Evolutionary conservation across 768 basidiomycete species (phyloP).

Genomic region (Lactarius psammicola): DNA sequence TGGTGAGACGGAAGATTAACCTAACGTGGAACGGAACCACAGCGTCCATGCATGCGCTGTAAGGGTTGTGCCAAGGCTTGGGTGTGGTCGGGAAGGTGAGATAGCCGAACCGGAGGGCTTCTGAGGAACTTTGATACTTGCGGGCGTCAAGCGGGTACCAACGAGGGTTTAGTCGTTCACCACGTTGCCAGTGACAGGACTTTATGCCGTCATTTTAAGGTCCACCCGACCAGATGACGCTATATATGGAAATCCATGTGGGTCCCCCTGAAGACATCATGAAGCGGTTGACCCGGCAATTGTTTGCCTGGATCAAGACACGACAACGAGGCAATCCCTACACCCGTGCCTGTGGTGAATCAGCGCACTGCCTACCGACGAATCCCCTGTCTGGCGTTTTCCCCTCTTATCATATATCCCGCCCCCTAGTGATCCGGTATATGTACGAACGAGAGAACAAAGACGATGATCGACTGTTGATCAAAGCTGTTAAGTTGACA

Average conservation of each 20-base stretch:
- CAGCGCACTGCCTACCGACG: not conserved
- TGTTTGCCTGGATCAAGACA: not conserved
- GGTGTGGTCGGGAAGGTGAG: not conserved
- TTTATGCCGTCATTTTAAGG: constrained; percentile 2
- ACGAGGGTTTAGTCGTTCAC: not conserved
- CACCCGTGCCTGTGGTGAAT: not conserved
- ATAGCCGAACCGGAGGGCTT: constrained; percentile 21
- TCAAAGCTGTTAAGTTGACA: not conserved
- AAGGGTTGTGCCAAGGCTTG: not conserved
- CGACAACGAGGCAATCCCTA: not conserved
- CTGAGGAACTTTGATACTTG: constrained; percentile 20
- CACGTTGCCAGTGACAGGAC: not conserved
- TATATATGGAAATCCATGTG: constrained; percentile 2
- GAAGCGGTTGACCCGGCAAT: not conserved
- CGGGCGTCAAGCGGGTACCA: constrained; percentile 14
- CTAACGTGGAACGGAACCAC: not conserved
- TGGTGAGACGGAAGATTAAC: constrained; percentile 1
- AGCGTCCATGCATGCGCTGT: not conserved
- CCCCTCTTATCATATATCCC: not conserved
- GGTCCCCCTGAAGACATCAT: not conserved
- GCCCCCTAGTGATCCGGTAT: not conserved
- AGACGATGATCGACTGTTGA: not conserved
- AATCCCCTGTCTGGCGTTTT: not conserved
- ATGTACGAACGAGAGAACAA: not conserved
- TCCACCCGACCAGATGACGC: not conserved